phyloP scores from a whole-genome alignment of 169 alveolate species.

The Amoebophrya sp. region DNA sequence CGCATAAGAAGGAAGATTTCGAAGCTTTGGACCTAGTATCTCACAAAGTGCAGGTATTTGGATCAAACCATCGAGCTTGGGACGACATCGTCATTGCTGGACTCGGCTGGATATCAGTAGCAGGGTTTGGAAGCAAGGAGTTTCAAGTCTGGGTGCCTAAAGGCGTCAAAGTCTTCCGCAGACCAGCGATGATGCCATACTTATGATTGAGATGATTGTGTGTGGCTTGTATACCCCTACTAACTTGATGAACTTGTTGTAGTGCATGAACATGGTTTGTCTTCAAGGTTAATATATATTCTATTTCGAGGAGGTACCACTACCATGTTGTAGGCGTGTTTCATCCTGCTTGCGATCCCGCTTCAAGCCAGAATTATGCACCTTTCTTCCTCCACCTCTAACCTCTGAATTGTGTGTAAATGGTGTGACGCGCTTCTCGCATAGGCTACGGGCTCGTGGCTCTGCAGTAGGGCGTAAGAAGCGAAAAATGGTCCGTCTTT shows the following conservation, averaged over 20 bases:
- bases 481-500: neutral
- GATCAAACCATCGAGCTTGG: constrained; percentile 44
- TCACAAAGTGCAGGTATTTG: constrained; percentile 47
- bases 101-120: constrained; percentile 62
- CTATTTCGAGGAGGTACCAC: no score
- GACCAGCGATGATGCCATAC: constrained; percentile 57
- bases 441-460: neutral
- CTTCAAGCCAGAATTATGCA: no score
- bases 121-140: constrained; percentile 60
- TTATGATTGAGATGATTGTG: no score
- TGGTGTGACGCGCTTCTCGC: constrained; percentile 31
- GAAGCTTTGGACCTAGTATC: constrained; percentile 47
- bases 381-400: no score
- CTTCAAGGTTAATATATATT: no score
- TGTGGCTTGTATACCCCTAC: no score
- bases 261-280: no score
- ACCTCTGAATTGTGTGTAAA: constrained; percentile 8
- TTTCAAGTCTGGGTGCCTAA: constrained; percentile 58
- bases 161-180: constrained; percentile 56
- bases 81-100: constrained; percentile 66
- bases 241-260: no score
- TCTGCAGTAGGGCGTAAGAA: neutral
- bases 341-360: no score
- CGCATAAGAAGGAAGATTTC: constrained; percentile 42
- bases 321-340: no score